phyloP scores from a whole-genome alignment of 352 stramenopile genomes.

The Phytophthora hybrid region DNA sequence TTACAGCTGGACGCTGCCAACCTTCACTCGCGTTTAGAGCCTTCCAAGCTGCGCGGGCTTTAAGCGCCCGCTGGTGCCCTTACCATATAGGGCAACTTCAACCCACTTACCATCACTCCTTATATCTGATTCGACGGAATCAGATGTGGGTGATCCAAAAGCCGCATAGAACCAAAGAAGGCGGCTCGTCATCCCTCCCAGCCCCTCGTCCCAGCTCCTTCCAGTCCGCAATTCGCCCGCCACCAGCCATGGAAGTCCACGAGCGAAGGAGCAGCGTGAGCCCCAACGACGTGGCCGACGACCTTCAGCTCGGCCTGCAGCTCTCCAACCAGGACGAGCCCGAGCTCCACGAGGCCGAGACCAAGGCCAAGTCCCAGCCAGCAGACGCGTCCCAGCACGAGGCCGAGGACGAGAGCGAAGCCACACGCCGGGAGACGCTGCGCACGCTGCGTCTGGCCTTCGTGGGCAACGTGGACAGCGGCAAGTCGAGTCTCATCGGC shows the following conservation, averaged over 20 bases:
- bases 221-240: background rate
- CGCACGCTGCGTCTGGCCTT: conserved; percentile 89
- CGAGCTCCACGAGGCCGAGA: conserved; percentile 2
- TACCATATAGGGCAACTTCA: conserved; percentile 17
- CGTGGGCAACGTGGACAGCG: conserved; percentile 93
- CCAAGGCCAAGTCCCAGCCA: too few relatives aligned
- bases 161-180: background rate
- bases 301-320: background rate
- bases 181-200: conserved; percentile 21
- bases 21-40: too few relatives aligned
- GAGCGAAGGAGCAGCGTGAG: conserved; percentile 26
- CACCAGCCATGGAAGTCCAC: conserved; percentile 32
- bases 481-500: conserved; percentile 94
- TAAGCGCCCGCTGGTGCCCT: too few relatives aligned
- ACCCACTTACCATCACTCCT: conserved; percentile 31
- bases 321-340: conserved; percentile 15
- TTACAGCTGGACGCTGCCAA: too few relatives aligned
- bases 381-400: background rate
- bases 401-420: conserved; percentile 27
- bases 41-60: too few relatives aligned
- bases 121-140: conserved; percentile 11
- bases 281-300: background rate
- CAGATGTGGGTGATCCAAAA: conserved; percentile 15
- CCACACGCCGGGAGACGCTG: conserved; percentile 44
- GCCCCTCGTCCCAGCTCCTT: background rate